Evolutionary conservation across 2,329 filamentous ascomycete species (phyloP).

Genomic region (Penicillium glabrum): DNA sequence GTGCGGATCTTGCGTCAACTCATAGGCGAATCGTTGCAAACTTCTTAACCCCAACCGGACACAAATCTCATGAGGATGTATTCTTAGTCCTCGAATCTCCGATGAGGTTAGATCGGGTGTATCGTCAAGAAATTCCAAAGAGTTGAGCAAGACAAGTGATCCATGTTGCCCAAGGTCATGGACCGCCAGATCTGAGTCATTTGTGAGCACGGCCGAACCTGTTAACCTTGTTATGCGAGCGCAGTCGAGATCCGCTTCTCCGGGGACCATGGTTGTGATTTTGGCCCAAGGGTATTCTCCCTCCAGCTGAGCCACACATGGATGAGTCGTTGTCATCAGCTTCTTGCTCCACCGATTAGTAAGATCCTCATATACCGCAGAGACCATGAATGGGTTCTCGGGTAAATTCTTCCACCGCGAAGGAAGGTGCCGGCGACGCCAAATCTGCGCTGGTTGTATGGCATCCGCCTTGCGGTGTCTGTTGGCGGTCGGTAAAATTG

Average conservation of each 20-base stretch:
- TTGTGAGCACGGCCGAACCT: constrained; percentile 67
- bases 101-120: constrained; percentile 9
- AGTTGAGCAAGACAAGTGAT: constrained; percentile 66
- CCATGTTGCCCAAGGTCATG: constrained; percentile 66
- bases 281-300: constrained; percentile 34
- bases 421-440: constrained; percentile 25
- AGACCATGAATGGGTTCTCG: constrained; percentile 70
- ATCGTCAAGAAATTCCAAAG: constrained; percentile 50
- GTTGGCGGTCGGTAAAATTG: background rate
- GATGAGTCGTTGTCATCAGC: constrained; percentile 20
- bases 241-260: constrained; percentile 83
- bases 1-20: constrained; percentile 34
- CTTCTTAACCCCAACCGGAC: constrained; percentile 33
- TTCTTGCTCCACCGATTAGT: constrained; percentile 43
- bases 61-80: constrained; percentile 40
- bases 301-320: constrained; percentile 15
- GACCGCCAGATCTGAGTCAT: constrained; percentile 83
- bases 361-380: constrained; percentile 72
- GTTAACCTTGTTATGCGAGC: constrained; percentile 60
- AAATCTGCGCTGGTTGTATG: constrained; percentile 24
- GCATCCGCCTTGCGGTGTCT: constrained; percentile 12
- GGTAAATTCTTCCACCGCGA: constrained; percentile 41
- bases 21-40: constrained; percentile 41
- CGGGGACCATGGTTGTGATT: constrained; percentile 64
- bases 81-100: constrained; percentile 32